Percentiles rank a stretch among this genome's conserved stretches.
phyloP scores from a whole-genome alignment of 2,329 filamentous ascomycete genomes.

The Ceratocystis eucalypticola region DNA sequence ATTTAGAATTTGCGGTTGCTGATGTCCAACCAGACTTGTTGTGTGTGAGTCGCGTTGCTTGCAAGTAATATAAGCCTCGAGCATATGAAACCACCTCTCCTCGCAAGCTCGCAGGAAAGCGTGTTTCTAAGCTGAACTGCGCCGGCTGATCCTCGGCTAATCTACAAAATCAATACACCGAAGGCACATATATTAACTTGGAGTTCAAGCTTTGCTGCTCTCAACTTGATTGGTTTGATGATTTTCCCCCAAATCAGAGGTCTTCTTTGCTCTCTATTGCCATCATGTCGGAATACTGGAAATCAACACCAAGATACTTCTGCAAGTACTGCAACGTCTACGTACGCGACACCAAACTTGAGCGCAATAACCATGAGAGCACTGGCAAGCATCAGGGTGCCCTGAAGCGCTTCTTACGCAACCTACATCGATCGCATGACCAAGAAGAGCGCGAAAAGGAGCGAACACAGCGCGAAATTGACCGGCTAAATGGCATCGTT shows the following conservation, averaged over 20 bases:
- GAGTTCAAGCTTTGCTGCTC: background rate
- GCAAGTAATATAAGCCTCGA: background rate
- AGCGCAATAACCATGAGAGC: conserved; percentile 77
- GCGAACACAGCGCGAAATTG: conserved; percentile 69
- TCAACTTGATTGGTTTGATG: background rate
- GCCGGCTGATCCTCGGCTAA: conserved; percentile 15
- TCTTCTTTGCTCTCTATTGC: background rate
- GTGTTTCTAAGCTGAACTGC: conserved; percentile 12
- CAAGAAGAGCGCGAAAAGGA: conserved; percentile 69
- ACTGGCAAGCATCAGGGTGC: conserved; percentile 72
- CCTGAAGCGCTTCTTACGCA: conserved; percentile 78
- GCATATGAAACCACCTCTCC: background rate
- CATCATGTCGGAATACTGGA: conserved; percentile 93
- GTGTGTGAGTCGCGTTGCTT: conserved; percentile 6
- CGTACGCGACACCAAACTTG: conserved; percentile 84
- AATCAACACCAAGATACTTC: conserved; percentile 94
- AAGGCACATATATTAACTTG: background rate
- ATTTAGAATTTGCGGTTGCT: background rate
- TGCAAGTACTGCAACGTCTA: conserved; percentile 91
- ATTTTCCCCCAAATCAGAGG: background rate
- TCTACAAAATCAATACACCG: background rate
- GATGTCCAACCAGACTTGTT: background rate
- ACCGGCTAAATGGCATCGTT: conserved; percentile 68
- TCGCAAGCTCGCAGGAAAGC: conserved; percentile 1
- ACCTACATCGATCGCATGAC: conserved; percentile 75